Percentiles rank a stretch among this genome's conserved stretches.
Evolutionary conservation across 768 basidiomycete genomes (phyloP).

Genomic region (Russula griseocarnosa): DNA sequence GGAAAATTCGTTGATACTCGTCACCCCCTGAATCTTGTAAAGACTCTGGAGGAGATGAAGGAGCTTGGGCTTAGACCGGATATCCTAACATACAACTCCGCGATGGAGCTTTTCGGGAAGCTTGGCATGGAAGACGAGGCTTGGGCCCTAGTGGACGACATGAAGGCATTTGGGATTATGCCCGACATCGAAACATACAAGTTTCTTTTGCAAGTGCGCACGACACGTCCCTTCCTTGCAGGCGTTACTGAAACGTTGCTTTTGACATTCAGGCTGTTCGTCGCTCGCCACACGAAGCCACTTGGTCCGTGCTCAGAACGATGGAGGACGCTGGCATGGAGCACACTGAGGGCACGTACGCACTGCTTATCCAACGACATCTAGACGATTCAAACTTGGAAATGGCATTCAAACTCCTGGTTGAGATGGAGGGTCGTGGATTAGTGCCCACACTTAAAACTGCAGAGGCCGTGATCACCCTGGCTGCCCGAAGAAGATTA

Average conservation of each 20-base stretch:
- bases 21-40: neutral
- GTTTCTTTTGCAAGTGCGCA: slow-evolving; percentile 49
- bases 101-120: slow-evolving; percentile 40
- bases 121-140: slow-evolving; percentile 38
- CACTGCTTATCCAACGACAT: slow-evolving; percentile 48
- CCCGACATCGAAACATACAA: slow-evolving; percentile 59
- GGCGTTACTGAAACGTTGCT: slow-evolving; percentile 38
- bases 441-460: slow-evolving; percentile 49
- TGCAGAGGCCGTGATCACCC: slow-evolving; percentile 48
- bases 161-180: slow-evolving; percentile 53
- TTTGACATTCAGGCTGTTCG: slow-evolving; percentile 32
- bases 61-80: slow-evolving; percentile 15
- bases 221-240: slow-evolving; percentile 22
- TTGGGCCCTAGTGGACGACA: slow-evolving; percentile 46
- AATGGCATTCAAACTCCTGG: slow-evolving; percentile 55
- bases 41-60: slow-evolving; percentile 24
- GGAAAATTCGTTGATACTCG: slow-evolving; percentile 6
- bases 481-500: slow-evolving; percentile 51
- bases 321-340: slow-evolving; percentile 50
- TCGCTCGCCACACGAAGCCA: slow-evolving; percentile 28
- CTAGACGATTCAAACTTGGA: slow-evolving; percentile 54
- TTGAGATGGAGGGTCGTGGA: slow-evolving; percentile 52
- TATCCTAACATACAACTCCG: slow-evolving; percentile 31
- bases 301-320: slow-evolving; percentile 46
- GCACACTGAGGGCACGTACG: slow-evolving; percentile 53